These are phyloP conservation scores for Daldinia childiae DNA, from an alignment of 495 filamentous ascomycete genomes.

Conservation along the genomic window DNA sequence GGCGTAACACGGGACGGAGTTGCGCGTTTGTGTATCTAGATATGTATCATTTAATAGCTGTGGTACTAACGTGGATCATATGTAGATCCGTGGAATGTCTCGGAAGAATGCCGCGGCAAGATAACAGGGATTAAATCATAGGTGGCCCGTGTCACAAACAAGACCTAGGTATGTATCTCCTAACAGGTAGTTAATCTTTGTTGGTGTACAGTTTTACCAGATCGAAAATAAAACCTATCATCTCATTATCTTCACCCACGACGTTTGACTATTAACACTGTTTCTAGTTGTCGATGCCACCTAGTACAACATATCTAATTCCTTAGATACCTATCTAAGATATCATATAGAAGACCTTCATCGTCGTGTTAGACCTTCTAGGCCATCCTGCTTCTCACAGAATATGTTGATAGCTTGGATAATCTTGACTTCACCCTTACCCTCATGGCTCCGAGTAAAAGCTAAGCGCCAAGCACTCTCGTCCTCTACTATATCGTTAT, in stretches of 20 bases:
- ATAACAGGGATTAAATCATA: background rate
- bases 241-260: too few relatives aligned
- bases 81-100: background rate
- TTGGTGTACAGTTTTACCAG: too few relatives aligned
- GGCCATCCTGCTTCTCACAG: conserved; percentile 64
- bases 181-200: too few relatives aligned
- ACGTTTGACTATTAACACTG: too few relatives aligned
- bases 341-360: conserved; percentile 12
- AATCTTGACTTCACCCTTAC: conserved; percentile 62
- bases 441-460: conserved; percentile 59
- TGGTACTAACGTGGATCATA: too few relatives aligned
- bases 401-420: conserved; percentile 70
- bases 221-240: too few relatives aligned
- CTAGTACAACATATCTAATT: background rate
- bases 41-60: too few relatives aligned
- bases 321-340: background rate
- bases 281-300: too few relatives aligned
- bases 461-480: conserved; percentile 58
- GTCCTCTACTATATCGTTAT: conserved; percentile 48
- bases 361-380: conserved; percentile 58
- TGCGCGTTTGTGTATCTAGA: too few relatives aligned
- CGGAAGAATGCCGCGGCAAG: background rate
- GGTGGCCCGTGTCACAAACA: background rate
- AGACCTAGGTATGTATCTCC: too few relatives aligned
- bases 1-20: too few relatives aligned